Base-by-base conservation (phyloP, 352 stramenopile genomes). In the Globisporangium perplexum region DNA sequence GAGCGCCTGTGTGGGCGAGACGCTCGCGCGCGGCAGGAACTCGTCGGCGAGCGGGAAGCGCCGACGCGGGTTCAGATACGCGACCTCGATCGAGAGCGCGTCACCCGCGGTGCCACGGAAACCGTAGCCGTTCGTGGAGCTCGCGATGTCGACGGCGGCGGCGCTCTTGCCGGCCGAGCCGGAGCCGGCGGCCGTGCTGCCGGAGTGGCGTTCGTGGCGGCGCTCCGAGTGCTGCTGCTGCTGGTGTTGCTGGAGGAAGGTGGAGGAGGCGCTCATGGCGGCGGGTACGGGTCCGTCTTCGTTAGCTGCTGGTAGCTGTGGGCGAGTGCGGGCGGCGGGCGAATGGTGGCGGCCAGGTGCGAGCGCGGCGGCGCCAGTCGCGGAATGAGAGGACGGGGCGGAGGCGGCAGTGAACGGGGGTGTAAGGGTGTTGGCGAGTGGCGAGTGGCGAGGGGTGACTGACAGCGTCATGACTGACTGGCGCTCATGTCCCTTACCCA, bases 41-140 rank as follows among this genome's bases (percentile, higher is more conserved):
- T 84, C 71, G 42, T 83, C 67, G 17, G 57, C 65, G 18, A 87
- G 64, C 18, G 76, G 76, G 58, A 87, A 87, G 7, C 76, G 76
- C 23, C 76, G 65, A 2, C 76, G 69, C 36, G 73, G 76, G 57
- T 87, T 83, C 35, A 77, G 55, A 44, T 62, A 72, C 50, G 78
- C 64, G 58, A 86, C 73, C 45, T 86, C 75, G 47, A 86, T 86
- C 36, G 75, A 83, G 35, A 83, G 65, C 50, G 74, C 63, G 30
- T 82, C 70, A 46, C 75, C 72, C 14, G 68, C 71, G 0, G 70
- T 72, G 50, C 66, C 80, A 53, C 60, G 75, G 63, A 69, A 86
- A 43, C 65, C 70, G 28, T 74, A 72, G 62, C 70, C 69, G 47
- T 76, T 76, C 39, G 66, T 71, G 39, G 67, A 61, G 56, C 68